Evolutionary conservation across 2,329 filamentous ascomycete species (phyloP), one percentile per base, ranked within the genome.

Genomic region (Penicillium aurantiogriseum): DNA sequence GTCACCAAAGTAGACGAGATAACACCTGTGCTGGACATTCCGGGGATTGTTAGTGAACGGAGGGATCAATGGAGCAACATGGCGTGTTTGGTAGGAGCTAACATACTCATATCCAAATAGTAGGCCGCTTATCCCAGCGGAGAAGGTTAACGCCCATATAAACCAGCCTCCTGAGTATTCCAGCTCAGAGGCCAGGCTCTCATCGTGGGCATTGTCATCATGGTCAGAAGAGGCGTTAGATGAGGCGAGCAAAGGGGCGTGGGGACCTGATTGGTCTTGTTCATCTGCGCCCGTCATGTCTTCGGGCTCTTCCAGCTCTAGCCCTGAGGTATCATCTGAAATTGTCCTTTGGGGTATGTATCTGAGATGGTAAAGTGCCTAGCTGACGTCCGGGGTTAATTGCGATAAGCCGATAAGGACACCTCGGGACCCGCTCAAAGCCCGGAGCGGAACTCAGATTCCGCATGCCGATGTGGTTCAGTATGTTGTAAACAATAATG

Each of bases 91-190:
- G 27, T 10, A 36, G 29, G 6, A 27, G 21, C 44, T 29, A 58
- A 46, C 72, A 56, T 74, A 83, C 81, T 87, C 84, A 67, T 85
- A 87, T 55, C 84, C 84, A 72, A 87, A 87, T 17, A 87, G 70
- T 15, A 86, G 71, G 3, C 84, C 84, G 50, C 79, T 82, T 15
- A 86, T 77, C 4, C 83, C 82, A 7, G 84, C 84, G 23, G 83
- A 81, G 44, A 84, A 74, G 0, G 83, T 85, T 50, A 86, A 71
- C 4, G 75, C 73, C 80, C 81, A 85, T 39, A 85, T 80, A 56
- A 85, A 85, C 50, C 69, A 66, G 33, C 72, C 71, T 43, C 71
- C 71, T 5, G 68, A 68, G 42, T 65, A 63, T 46, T 45, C 55
- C 31, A 56, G 49, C 36, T 63, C 60, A 15, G 56, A 51, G 29